Base-by-base conservation (phyloP, 441 rosid species). In the Mallotus japonicus region DNA sequence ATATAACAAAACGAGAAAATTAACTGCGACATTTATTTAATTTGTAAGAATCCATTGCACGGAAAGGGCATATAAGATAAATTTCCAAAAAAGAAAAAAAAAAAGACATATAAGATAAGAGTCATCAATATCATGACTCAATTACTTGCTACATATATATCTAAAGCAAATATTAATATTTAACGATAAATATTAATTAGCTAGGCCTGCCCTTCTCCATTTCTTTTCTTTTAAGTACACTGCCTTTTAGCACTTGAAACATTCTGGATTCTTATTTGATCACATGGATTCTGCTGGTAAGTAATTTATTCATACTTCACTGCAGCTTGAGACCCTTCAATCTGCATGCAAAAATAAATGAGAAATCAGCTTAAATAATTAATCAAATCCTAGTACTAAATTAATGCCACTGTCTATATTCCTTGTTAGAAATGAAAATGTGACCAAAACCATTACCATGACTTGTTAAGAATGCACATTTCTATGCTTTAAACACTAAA, bases 311-410 rank as follows among this genome's bases (percentile, higher is more conserved):
- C 67, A 22, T 56, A 17, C 14, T 46, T 69, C 73, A 79, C 69
- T 76, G 76, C 55, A 86, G 73, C 72, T 79, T 73, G 13, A 86
- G 85, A 77, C 70, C 61, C 82, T 78, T 81, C 73, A 84, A 55
- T 83, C 89, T 84, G 79, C 82, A 79, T 16, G 0, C 4, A 55
- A 59, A 28, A 22, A 24, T 28, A 47, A 2, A 53, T 15, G 13
- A 19, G 13, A 66, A 7, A 24, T 12, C 17, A 50, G 13, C 55
- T 12, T 50, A 9, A 11, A 3, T 3, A 37, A 37, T 37, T 37
- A 37, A 37, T 37, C 6, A 34, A 37, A 37, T 37, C 40, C 5
- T 0, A 37, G 40, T 37, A 37, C 40, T 37, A 37, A 37, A 37
- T 37, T 0, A 37, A 37, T 37, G 40, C 40, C 40, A 37, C 49